phyloP scores from a whole-genome alignment of 768 basidiomycete genomes.

The Ramaria sp. region DNA sequence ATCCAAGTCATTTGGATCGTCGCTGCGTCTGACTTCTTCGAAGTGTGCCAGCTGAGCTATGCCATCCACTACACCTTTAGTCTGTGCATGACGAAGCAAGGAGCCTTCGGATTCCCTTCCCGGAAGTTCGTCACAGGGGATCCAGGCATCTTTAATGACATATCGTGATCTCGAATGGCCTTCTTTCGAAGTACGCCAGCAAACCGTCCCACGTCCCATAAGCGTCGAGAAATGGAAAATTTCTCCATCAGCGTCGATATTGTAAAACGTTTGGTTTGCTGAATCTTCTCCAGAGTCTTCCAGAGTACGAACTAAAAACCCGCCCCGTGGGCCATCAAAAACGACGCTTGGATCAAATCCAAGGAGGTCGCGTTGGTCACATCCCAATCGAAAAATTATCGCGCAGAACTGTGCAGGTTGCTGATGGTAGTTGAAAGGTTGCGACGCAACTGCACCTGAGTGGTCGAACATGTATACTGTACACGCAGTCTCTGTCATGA shows the following conservation, averaged over 20 bases:
- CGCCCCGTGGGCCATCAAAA: neutral
- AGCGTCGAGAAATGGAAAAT: neutral
- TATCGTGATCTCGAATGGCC: neutral
- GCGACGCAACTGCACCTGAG: neutral
- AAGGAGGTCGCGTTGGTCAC: neutral
- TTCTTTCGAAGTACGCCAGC: neutral
- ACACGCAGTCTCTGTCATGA: neutral
- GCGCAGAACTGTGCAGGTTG: neutral
- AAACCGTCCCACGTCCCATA: neutral
- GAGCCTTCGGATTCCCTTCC: neutral
- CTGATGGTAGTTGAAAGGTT: neutral
- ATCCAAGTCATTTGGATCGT: neutral
- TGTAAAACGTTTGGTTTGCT: neutral
- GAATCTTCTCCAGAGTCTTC: neutral
- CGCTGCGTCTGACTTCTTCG: neutral
- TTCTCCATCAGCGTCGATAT: neutral
- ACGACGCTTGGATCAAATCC: neutral
- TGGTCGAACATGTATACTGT: neutral
- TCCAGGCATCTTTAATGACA: constrained; percentile 1
- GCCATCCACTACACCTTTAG: neutral
- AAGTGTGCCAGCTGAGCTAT: neutral
- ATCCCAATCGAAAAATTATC: neutral
- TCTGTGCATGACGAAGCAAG: neutral
- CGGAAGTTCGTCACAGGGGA: neutral
- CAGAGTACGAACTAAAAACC: neutral